Base-by-base conservation (phyloP, 1,139 yeast genomes). In the Suhomyces atakaporum region DNA sequence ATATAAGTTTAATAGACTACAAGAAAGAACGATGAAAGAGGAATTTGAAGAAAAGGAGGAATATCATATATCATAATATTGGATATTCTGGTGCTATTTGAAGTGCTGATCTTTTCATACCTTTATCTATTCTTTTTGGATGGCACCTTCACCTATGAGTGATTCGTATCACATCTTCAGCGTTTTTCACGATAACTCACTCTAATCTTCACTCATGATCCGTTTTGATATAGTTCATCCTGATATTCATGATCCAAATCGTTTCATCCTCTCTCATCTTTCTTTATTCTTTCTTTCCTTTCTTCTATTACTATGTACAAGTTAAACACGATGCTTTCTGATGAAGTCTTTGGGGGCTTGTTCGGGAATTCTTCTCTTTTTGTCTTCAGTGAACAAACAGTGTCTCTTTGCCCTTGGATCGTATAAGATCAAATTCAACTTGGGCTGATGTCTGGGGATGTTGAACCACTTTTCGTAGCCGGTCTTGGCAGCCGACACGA, bases 301-400 rank as follows among this genome's bases (percentile, higher is more conserved):
- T 27, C 23, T 10, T 32, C 14, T 21, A 29, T 25, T 28, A 30
- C 30, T 35, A 33, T 42, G 36, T 43, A 43, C 47, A 39, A 25
- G 39, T 31, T 35, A 38, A 15, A 38, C 31, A 32, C 53, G 46
- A 35, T 46, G 50, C 40, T 79, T 77, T 60, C 88, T 75, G 19
- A 74, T 63, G 57, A 74, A 84, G 53, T 79, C 85, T 46, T 77
- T 62, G 23, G 85, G 79, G 34, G 74, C 75, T 32, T 64, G 58
- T 50, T 81, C 89, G 5, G 88, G 83, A 26, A 84, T 79, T 53
- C 72, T 77, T 63, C 98, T 79, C 73, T 87, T 88, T 61, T 86
- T 85, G 40, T 84, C 79, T 61, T 92, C 98, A 20, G 81, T 79
- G 68, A 92, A 92, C 46, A 92, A 71, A 38, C 94, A 96, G 65